These are phyloP conservation scores for Acmispon strigosus DNA, from an alignment of 306 rosid genomes.

Conservation along the genomic window DNA sequence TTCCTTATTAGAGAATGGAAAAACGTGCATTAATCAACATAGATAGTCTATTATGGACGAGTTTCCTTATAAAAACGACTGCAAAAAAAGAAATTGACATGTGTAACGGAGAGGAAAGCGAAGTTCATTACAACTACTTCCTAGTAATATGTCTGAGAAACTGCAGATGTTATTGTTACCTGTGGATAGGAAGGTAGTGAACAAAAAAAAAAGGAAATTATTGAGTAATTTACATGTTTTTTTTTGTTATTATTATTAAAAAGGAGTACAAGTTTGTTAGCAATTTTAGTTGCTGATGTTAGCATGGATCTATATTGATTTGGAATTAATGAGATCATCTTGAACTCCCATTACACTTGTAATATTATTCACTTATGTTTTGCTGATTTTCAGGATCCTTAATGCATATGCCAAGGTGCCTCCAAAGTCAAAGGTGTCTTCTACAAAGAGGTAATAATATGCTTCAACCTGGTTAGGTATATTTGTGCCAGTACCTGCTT, in stretches of 20 bases:
- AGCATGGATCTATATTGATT: background rate
- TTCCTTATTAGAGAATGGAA: background rate
- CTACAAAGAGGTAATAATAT: constrained; percentile 48
- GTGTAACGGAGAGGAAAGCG: background rate
- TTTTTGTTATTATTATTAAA: background rate
- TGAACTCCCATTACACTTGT: background rate
- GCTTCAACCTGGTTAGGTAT: background rate
- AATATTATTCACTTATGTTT: background rate
- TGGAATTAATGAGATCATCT: background rate
- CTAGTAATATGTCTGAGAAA: constrained; percentile 9
- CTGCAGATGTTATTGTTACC: background rate
- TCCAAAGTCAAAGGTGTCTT: constrained; percentile 44
- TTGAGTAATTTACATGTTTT: too few relatives aligned
- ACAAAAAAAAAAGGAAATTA: background rate
- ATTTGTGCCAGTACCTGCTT: background rate
- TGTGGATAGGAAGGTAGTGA: background rate
- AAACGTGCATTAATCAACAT: background rate
- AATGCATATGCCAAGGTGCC: constrained; percentile 54
- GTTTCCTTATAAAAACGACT: background rate
- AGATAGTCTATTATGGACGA: background rate
- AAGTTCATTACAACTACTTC: background rate
- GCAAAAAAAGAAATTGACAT: too few relatives aligned
- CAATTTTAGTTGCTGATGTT: too few relatives aligned
- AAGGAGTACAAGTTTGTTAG: background rate
- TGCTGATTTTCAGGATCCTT: constrained; percentile 46